Base-by-base conservation (phyloP, 2,329 filamentous ascomycete genomes). In the Aspergillus flavus region DNA sequence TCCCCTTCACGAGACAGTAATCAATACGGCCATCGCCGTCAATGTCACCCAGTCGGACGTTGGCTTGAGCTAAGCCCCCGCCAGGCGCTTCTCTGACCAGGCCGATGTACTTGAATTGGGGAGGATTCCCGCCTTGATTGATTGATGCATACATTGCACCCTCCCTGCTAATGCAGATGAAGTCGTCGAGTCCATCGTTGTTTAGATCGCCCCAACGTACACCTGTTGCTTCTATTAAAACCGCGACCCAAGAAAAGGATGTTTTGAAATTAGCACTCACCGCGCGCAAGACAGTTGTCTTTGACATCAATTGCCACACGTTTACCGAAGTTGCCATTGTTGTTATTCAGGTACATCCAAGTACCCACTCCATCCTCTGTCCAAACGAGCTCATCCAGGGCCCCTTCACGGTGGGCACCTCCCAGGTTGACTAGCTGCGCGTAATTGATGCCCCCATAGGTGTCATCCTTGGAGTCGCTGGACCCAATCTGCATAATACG, bases 381-480 rank as follows among this genome's bases (percentile, higher is more conserved):
- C 55, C 55, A 57, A 14, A 57, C 55, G 1, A 57, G 12, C 19
- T 57, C 55, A 57, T 57, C 55, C 14, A 57, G 23, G n/a, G 55
- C 23, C 16, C n/a, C 43, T 39, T 46, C 55, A 7, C 54, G 50
- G 28, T 54, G 50, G 1, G 50, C 54, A 39, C 39, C 54, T 16
- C 36, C 23, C 10, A 46, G 23, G 7, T 57, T 57, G 5, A 57
- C 55, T 2, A 57, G 9, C 39, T 45, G 32, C 14, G 55, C 55
- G 16, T 45, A 57, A 16, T 46, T 32, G n/a, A 46, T 46, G n/a
- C 55, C 55, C 4, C 41, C n/a, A 43, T 45, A 3, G 11, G 12
- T 32, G 16, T 57, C 23, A 46, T 34, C 54, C 54, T 34, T 14
- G 16, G 21, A n/a, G 34, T 9, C 10, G 4, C 34, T 57, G 4